These are phyloP conservation scores for Penicillium sclerotiorum DNA, from an alignment of 2,329 filamentous ascomycete genomes.

Conservation along the genomic window DNA sequence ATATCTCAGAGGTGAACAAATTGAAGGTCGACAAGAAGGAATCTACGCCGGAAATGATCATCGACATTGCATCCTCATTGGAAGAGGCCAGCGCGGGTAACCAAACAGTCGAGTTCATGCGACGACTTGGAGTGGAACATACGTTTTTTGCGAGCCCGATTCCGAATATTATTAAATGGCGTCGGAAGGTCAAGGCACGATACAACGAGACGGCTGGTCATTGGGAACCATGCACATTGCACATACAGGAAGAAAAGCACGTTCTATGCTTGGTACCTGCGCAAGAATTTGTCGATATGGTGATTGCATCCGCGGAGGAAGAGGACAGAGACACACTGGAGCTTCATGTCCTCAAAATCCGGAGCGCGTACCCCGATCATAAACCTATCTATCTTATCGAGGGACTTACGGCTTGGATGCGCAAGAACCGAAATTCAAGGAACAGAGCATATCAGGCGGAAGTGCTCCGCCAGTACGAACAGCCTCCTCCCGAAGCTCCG, in stretches of 20 bases:
- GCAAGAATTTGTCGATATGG: conserved; percentile 66
- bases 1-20: conserved; percentile 74
- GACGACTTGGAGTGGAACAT: conserved; percentile 44
- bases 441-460: conserved; percentile 70
- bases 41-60: conserved; percentile 75
- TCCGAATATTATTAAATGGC: conserved; percentile 66
- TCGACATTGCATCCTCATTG: conserved; percentile 66
- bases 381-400: conserved; percentile 72
- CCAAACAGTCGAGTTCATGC: conserved; percentile 48
- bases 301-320: conserved; percentile 41
- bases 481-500: conserved; percentile 29
- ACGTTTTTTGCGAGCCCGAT: conserved; percentile 41
- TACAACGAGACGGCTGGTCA: conserved; percentile 64
- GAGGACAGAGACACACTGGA: conserved; percentile 57
- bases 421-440: conserved; percentile 67
- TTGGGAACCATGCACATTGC: conserved; percentile 64
- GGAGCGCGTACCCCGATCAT: conserved; percentile 54
- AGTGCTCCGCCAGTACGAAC: conserved; percentile 56
- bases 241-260: conserved; percentile 60
- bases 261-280: conserved; percentile 65
- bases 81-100: conserved; percentile 48
- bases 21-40: conserved; percentile 72
- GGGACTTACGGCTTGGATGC: conserved; percentile 66
- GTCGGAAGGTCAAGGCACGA: conserved; percentile 64
- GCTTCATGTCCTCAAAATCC: conserved; percentile 60